Evolutionary conservation across 2,329 filamentous ascomycete genomes (phyloP), one percentile per base, ranked within the genome.

Genomic region (Aspergillus sp.): DNA sequence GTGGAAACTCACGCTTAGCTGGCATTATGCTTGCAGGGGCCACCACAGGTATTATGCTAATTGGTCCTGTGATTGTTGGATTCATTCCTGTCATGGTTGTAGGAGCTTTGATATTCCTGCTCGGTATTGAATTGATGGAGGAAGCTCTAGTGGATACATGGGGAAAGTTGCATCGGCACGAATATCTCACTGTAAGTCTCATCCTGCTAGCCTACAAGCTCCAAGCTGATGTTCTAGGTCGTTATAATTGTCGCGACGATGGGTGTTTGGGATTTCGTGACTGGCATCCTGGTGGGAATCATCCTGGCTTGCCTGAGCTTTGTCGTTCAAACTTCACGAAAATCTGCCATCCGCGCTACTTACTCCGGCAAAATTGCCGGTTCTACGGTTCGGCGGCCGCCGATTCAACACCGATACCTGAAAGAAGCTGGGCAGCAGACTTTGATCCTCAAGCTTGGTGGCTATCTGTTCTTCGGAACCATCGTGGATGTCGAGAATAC

Each of bases 71-170:
- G 6, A 86, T 96, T 59, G 95, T 99, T 67, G 93, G 93, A 1
- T 98, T 87, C 69, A 97, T 99, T 54, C 95, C 95, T 0, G 89
- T 98, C 61, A 96, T 96, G 87, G 93, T 99, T 74, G 95, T 99
- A 3, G 95, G 93, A 12, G 92, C 91, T 8, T 80, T 99, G 53
- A 99, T 99, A 64, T 99, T 96, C 72, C 86, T 96, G 60, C 86
- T 99, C 13, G 95, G 95, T 1, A 95, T 99, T 67, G 93, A 98
- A 70, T 81, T 99, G 33, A 82, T 98, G 59, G 79, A 90, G 57
- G 95, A 99, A 73, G 95, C 95, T 2, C 78, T 99, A 4, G 91
- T 92, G 79, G 85, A 90, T 57, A 96, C 95, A 0, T 90, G 91
- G 72, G 92, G 92, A 62, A 96, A 95, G 74, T 80, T 98, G 39